Evolutionary conservation across 176 grass and related monocot genomes (phyloP).

Genomic region (Juncus inflexus): DNA sequence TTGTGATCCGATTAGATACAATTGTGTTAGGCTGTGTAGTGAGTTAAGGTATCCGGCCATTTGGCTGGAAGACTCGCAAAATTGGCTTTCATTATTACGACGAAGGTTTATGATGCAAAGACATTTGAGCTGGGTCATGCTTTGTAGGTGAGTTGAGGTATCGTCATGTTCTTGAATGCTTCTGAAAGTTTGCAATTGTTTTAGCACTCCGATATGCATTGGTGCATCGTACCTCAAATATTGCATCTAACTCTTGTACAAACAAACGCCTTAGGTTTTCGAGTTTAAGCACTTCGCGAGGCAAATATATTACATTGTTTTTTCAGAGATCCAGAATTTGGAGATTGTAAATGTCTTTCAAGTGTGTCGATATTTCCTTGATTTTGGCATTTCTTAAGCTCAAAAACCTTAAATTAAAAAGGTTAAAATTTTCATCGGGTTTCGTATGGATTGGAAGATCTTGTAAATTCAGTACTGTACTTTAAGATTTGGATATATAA

Average conservation of each 20-base stretch:
- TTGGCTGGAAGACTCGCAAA: no score
- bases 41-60: no score
- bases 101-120: no score
- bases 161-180: neutral
- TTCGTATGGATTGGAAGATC: no score
- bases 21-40: no score
- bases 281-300: conserved; percentile 11
- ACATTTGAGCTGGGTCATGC: neutral
- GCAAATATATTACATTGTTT: neutral
- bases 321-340: conserved; percentile 9
- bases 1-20: no score
- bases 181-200: conserved; percentile 5
- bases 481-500: no score
- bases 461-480: no score
- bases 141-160: neutral
- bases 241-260: neutral
- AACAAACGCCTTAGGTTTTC: conserved; percentile 4
- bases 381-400: no score
- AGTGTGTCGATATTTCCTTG: neutral
- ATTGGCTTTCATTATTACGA: no score
- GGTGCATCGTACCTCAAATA: neutral
- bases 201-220: neutral
- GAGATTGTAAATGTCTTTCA: conserved; percentile 1
- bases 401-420: no score
- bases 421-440: no score